Evolutionary conservation across 75 land plant genomes (phyloP).

Genomic region (Picea sitchensis): DNA sequence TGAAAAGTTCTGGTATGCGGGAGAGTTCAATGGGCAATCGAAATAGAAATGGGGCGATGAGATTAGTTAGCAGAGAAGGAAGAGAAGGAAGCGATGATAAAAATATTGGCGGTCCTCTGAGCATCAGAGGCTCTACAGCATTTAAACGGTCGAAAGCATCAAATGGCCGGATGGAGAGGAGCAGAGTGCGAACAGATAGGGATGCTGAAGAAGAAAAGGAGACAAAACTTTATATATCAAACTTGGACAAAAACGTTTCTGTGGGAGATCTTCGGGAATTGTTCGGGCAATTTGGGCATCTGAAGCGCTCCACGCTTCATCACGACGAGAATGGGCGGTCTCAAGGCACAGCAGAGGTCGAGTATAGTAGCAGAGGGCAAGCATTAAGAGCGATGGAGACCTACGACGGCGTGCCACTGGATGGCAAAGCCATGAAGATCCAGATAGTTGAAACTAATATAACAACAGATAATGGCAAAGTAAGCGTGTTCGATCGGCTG

Average conservation of each 20-base stretch:
- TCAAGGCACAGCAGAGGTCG: conserved; percentile 43
- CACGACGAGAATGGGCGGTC: background rate
- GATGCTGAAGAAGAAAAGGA: too few species aligned
- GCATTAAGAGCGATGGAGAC: conserved; percentile 25
- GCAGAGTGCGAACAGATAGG: too few species aligned
- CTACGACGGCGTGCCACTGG: conserved; percentile 39
- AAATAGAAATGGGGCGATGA: too few species aligned
- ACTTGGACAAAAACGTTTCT: background rate
- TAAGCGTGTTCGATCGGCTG: too few species aligned
- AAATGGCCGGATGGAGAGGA: too few species aligned
- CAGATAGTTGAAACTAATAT: conserved; percentile 31
- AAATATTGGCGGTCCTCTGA: too few species aligned
- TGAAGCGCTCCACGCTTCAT: background rate
- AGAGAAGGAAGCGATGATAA: too few species aligned
- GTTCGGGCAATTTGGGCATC: background rate
- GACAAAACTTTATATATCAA: background rate
- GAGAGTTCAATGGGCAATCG: too few species aligned
- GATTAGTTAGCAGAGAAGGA: too few species aligned
- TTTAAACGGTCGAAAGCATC: too few species aligned
- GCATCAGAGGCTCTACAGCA: too few species aligned
- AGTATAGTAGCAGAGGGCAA: conserved; percentile 17
- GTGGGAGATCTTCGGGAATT: background rate
- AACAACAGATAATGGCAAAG: background rate
- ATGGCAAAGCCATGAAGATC: conserved; percentile 45
- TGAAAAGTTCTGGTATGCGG: too few species aligned